Percentiles rank a stretch among this genome's conserved stretches.
Evolutionary conservation across 202 grass and related monocot genomes (phyloP).

Genomic region (Brachypodium distachyon): DNA sequence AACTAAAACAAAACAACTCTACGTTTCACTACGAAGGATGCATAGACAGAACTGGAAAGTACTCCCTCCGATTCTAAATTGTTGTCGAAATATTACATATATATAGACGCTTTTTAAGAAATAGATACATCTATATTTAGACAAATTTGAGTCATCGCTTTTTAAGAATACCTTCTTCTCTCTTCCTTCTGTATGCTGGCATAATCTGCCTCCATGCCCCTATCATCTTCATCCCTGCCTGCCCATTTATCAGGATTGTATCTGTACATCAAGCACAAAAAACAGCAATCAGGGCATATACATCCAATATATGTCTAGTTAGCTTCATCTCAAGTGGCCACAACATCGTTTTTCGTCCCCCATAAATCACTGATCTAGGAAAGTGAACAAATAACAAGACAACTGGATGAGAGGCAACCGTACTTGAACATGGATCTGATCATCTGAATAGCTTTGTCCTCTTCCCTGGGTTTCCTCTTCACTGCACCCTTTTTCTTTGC

Average conservation of each 20-base stretch:
- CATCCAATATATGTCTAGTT: too few relatives aligned
- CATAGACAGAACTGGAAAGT: not conserved
- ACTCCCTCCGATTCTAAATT: too few relatives aligned
- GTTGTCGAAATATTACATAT: too few relatives aligned
- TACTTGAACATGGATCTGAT: slow-evolving; percentile 52
- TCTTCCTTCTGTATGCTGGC: slow-evolving; percentile 81
- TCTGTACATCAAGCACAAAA: slow-evolving; percentile 36
- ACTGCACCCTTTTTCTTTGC: slow-evolving; percentile 8
- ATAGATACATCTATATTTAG: too few relatives aligned
- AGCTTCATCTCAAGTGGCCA: too few relatives aligned
- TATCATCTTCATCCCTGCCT: slow-evolving; percentile 53
- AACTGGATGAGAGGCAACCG: not conserved
- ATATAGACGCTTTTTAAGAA: too few relatives aligned
- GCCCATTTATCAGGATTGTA: slow-evolving; percentile 51
- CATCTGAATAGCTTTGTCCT: not conserved
- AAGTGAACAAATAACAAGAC: not conserved
- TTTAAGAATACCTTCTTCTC: slow-evolving; percentile 65
- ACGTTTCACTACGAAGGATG: not conserved
- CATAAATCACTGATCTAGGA: not conserved
- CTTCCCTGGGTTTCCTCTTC: slow-evolving; percentile 34
- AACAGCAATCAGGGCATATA: not conserved
- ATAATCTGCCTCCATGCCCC: slow-evolving; percentile 71
- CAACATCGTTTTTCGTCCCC: not conserved
- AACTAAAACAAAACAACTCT: not conserved
- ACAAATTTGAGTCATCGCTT: too few relatives aligned